These are phyloP conservation scores for Bjerkandera adusta DNA, from an alignment of 1,284 basidiomycete species.

Conservation along the genomic window DNA sequence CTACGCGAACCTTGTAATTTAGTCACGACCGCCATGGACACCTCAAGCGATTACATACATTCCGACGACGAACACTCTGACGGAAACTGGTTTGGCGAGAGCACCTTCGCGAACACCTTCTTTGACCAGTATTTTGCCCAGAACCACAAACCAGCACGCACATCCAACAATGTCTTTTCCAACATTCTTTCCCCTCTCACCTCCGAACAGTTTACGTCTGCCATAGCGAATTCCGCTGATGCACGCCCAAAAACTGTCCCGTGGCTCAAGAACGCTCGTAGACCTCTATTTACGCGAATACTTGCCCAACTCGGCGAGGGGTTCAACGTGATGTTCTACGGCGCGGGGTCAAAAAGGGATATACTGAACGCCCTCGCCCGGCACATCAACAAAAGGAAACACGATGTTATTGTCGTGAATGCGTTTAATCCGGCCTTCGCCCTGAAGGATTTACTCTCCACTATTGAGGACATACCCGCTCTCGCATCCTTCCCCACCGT, in stretches of 20 bases:
- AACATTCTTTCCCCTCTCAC: slow-evolving; percentile 65
- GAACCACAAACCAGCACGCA: slow-evolving; percentile 59
- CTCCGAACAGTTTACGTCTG: slow-evolving; percentile 54
- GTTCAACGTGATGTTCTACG: slow-evolving; percentile 86
- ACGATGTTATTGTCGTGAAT: slow-evolving; percentile 77
- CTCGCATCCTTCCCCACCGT: slow-evolving; percentile 37
- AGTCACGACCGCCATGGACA: slow-evolving; percentile 11
- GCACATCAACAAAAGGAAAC: slow-evolving; percentile 20
- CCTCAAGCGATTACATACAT: slow-evolving; percentile 17
- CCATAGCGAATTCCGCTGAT: slow-evolving; percentile 46
- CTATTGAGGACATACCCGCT: slow-evolving; percentile 64
- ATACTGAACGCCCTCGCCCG: slow-evolving; percentile 73
- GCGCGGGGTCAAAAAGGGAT: slow-evolving; percentile 81
- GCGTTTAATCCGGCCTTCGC: slow-evolving; percentile 72
- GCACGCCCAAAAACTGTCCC: slow-evolving; percentile 36
- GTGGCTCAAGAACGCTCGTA: slow-evolving; percentile 28
- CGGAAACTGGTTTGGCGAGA: slow-evolving; percentile 3
- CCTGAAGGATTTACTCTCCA: slow-evolving; percentile 67
- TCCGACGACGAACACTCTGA: slow-evolving; percentile 27
- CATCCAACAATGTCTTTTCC: slow-evolving; percentile 78
- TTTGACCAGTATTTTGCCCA: slow-evolving; percentile 86
- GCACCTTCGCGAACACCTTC: slow-evolving; percentile 38
- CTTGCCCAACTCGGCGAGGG: slow-evolving; percentile 72
- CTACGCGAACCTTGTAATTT: background rate
- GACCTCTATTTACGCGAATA: slow-evolving; percentile 56